phyloP scores from a whole-genome alignment of 345 rosid species.

The Pistacia atlantica region DNA sequence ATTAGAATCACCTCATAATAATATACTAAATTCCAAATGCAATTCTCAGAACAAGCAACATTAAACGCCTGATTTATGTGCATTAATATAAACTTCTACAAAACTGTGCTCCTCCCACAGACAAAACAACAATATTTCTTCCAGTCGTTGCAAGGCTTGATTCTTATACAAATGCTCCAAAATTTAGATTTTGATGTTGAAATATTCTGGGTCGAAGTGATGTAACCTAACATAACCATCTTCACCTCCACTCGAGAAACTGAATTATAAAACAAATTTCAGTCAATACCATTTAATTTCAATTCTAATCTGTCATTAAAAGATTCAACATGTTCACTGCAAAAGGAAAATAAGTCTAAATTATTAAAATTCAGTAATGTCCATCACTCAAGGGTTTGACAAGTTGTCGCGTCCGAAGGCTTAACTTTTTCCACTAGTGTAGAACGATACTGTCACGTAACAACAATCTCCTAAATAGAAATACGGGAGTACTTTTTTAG shows the following conservation, averaged over 20 bases:
- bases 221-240: slow-evolving; percentile 95
- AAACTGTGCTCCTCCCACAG: slow-evolving; percentile 8
- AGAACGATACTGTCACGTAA: too few species aligned
- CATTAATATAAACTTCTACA: neutral
- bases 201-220: slow-evolving; percentile 88
- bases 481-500: too few species aligned
- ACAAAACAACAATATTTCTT: neutral
- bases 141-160: neutral
- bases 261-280: slow-evolving; percentile 20
- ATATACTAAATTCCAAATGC: neutral
- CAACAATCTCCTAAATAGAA: too few species aligned
- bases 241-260: slow-evolving; percentile 98
- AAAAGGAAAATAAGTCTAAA: neutral
- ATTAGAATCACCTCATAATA: neutral
- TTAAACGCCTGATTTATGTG: neutral
- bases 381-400: too few species aligned
- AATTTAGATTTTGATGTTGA: slow-evolving; percentile 66
- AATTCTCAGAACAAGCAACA: neutral
- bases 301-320: neutral
- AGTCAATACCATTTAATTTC: neutral
- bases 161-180: slow-evolving; percentile 3
- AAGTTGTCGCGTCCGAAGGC: too few species aligned
- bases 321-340: neutral
- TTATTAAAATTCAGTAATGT: too few species aligned
- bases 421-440: too few species aligned